Conservation (phyloP, 169 alveolate species). For the Amoebophrya sp. region DNA sequence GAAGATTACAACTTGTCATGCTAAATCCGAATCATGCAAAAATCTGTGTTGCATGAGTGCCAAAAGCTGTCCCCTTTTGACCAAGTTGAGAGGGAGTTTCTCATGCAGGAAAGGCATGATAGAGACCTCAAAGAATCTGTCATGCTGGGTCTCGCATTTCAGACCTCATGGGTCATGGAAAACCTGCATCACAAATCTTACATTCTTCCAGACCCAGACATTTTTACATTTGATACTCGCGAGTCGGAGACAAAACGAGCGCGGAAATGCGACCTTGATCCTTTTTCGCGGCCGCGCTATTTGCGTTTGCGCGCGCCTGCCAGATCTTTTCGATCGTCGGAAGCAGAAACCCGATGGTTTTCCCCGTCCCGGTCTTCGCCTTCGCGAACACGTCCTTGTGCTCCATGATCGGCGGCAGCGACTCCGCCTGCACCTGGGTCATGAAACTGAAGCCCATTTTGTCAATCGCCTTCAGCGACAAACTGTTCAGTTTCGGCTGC, state of each 20-base stretch:
- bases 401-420: background rate
- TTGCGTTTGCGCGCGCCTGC: background rate
- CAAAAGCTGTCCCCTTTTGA: too few species aligned
- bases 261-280: background rate
- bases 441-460: background rate
- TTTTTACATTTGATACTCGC: too few species aligned
- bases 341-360: conserved; percentile 33
- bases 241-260: background rate
- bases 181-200: too few species aligned
- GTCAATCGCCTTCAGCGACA: background rate
- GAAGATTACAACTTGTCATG: too few species aligned
- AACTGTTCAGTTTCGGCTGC: background rate
- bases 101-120: too few species aligned
- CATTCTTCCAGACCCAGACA: too few species aligned
- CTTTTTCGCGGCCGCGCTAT: background rate
- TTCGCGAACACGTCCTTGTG: conserved; percentile 28
- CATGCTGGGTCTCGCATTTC: too few species aligned
- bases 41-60: too few species aligned
- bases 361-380: conserved; percentile 38
- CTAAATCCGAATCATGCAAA: too few species aligned
- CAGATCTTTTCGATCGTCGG: conserved; percentile 25
- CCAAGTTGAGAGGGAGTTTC: too few species aligned
- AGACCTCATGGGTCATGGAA: too few species aligned
- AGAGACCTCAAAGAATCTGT: too few species aligned
- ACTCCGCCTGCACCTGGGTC: conserved; percentile 30